These are phyloP conservation scores for Sporothrix inflata DNA, from an alignment of 2,329 filamentous ascomycete species.

Conservation along the genomic window DNA sequence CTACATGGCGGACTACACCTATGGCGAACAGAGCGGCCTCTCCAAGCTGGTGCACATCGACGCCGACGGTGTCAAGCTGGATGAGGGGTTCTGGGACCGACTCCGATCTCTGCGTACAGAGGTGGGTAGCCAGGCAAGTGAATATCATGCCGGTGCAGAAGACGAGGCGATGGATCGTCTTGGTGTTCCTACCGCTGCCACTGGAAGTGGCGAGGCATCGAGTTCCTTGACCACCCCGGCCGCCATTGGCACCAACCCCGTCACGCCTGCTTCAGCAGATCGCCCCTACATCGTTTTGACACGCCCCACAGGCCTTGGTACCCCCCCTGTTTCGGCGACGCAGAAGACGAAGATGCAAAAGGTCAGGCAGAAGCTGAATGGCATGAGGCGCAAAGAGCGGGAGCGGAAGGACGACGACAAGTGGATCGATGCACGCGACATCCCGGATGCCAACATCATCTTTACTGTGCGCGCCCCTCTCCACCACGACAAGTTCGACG, in stretches of 20 bases:
- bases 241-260: background rate
- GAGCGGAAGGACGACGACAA: background rate
- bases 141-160: background rate
- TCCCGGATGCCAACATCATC: background rate
- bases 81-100: background rate
- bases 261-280: background rate
- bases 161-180: background rate
- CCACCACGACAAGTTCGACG: background rate
- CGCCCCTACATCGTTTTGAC: background rate
- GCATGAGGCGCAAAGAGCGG: background rate
- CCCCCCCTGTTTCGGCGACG: background rate
- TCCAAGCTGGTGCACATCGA: background rate
- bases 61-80: background rate
- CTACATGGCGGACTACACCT: constrained; percentile 11
- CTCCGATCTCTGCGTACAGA: background rate
- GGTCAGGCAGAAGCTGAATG: background rate
- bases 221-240: background rate
- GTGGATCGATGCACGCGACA: background rate
- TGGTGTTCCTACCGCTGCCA: background rate
- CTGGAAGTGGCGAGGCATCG: background rate
- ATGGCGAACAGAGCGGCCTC: background rate
- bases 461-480: background rate
- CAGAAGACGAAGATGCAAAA: background rate
- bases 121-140: background rate
- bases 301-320: background rate